These are phyloP conservation scores for Penicillium janthinellum DNA, from an alignment of 2,329 filamentous ascomycete genomes.

Conservation along the genomic window DNA sequence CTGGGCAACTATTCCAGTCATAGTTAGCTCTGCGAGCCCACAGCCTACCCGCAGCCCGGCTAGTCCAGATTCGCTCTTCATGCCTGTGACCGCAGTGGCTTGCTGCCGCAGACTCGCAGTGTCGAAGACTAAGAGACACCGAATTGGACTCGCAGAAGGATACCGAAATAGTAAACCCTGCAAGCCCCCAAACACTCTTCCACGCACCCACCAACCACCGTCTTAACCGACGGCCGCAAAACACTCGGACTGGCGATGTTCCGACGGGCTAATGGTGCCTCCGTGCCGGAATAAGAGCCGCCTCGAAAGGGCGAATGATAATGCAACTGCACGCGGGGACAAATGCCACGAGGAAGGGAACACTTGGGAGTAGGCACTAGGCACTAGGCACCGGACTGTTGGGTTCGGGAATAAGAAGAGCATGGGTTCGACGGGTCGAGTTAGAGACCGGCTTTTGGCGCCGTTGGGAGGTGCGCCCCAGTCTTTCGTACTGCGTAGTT, in stretches of 20 bases:
- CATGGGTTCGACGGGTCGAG: neutral
- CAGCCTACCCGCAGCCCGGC: neutral
- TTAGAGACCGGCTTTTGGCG: neutral
- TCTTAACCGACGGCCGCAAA: neutral
- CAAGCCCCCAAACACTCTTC: neutral
- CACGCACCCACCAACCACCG: neutral
- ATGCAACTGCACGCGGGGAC: neutral
- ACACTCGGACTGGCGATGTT: conserved; percentile 4
- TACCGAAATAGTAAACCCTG: neutral
- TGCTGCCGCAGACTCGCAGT: too few relatives aligned
- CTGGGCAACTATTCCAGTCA: neutral
- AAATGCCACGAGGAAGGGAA: neutral
- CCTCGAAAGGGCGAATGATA: conserved; percentile 2
- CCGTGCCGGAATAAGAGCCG: conserved; percentile 17
- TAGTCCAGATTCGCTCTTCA: neutral
- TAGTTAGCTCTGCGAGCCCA: neutral
- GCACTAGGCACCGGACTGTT: neutral
- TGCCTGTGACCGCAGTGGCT: neutral
- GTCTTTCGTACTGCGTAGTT: too few relatives aligned
- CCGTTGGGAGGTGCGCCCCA: neutral
- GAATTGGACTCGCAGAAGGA: too few relatives aligned
- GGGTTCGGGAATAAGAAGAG: conserved; percentile 3
- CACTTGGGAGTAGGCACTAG: neutral
- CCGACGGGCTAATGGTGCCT: conserved; percentile 4
- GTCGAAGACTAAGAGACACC: too few relatives aligned